Conservation (phyloP, 306 rosid species). For the Sphenostylis stenocarpa region DNA sequence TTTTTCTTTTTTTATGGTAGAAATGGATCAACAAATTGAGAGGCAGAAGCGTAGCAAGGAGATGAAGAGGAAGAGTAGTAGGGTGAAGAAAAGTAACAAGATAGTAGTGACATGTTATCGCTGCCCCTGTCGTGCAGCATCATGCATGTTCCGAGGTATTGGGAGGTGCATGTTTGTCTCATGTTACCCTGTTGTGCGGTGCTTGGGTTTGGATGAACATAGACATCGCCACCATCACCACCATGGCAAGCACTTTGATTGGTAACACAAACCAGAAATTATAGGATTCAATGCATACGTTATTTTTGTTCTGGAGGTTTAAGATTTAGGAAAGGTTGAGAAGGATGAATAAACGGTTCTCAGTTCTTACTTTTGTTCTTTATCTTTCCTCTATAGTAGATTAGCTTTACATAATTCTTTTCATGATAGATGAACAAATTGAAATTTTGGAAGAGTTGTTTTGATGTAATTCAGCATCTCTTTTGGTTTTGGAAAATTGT, state of each 20-base stretch:
- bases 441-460: background rate
- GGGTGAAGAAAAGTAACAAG: background rate
- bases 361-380: background rate
- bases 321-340: background rate
- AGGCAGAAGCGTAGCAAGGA: slow-evolving; percentile 25
- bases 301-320: background rate
- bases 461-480: background rate
- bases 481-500: slow-evolving; percentile 1
- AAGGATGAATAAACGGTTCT: slow-evolving; percentile 17
- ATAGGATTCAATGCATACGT: background rate
- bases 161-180: slow-evolving; percentile 68
- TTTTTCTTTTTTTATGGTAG: background rate
- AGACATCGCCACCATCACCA: slow-evolving; percentile 56
- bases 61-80: slow-evolving; percentile 34
- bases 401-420: slow-evolving; percentile 22
- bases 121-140: slow-evolving; percentile 40
- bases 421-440: background rate
- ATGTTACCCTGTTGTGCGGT: slow-evolving; percentile 63
- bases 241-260: slow-evolving; percentile 50
- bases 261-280: background rate
- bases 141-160: slow-evolving; percentile 53
- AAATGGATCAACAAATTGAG: slow-evolving; percentile 40
- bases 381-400: background rate
- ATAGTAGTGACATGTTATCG: slow-evolving; percentile 26
- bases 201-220: slow-evolving; percentile 60